Percentiles rank a stretch among this genome's conserved stretches.
These are phyloP conservation scores for Pythium vanterpoolii DNA, from an alignment of 352 stramenopile genomes.

Conservation along the genomic window DNA sequence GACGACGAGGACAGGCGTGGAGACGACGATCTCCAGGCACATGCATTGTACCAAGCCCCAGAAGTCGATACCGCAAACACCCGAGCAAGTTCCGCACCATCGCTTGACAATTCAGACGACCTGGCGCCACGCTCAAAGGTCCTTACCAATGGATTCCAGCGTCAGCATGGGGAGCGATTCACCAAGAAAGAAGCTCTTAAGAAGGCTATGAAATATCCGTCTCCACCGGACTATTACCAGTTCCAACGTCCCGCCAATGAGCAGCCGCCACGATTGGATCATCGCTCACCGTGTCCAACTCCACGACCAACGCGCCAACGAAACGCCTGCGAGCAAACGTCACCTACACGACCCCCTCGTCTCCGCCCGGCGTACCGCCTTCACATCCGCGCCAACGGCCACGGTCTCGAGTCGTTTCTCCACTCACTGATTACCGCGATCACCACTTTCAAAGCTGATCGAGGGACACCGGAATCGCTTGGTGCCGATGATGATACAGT, in stretches of 20 bases:
- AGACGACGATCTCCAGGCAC: background rate
- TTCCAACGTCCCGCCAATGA: background rate
- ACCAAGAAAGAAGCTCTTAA: background rate
- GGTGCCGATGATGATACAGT: background rate
- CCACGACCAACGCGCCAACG: background rate
- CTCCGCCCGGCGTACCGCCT: slow-evolving; percentile 10
- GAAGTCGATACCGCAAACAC: background rate
- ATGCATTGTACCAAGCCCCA: background rate
- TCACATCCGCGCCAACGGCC: slow-evolving; percentile 13
- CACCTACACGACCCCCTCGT: background rate
- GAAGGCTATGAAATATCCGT: background rate
- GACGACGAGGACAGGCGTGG: background rate
- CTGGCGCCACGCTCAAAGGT: background rate
- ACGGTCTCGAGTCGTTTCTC: slow-evolving; percentile 16
- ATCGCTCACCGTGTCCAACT: background rate
- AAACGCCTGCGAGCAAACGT: background rate
- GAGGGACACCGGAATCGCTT: background rate
- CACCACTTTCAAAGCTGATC: background rate
- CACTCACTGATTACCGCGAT: slow-evolving; percentile 10
- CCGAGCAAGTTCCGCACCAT: background rate
- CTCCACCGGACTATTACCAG: background rate
- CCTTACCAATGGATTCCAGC: background rate
- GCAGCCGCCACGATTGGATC: background rate
- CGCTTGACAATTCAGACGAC: background rate
- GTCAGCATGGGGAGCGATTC: background rate